phyloP scores from a whole-genome alignment of 768 basidiomycete genomes.

The Lactifluus echinatus region DNA sequence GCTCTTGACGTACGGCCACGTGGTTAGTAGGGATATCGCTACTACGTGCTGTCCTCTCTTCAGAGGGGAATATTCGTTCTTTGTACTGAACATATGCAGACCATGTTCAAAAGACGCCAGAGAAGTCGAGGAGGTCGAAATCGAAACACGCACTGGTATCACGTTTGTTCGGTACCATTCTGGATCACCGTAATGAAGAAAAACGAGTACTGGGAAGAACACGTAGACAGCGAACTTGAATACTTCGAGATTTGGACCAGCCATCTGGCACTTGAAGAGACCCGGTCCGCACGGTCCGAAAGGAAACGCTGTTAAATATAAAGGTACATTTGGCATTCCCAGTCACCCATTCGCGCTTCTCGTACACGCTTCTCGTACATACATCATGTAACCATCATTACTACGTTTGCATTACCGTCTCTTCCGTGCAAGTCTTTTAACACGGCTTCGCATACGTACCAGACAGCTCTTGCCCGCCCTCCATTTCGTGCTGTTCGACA shows the following conservation, averaged over 20 bases:
- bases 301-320: too few species aligned
- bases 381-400: too few species aligned
- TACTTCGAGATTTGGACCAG: conserved; percentile 74
- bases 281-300: not conserved
- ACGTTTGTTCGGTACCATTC: conserved; percentile 78
- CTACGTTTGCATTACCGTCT: not conserved
- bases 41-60: conserved; percentile 42
- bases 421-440: conserved; percentile 26
- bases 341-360: not conserved
- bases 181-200: conserved; percentile 82
- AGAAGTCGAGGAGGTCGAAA: not conserved
- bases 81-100: conserved; percentile 49
- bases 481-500: conserved; percentile 32
- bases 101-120: not conserved
- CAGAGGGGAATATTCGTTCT: conserved; percentile 59
- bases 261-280: conserved; percentile 28
- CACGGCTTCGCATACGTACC: conserved; percentile 67
- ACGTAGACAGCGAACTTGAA: conserved; percentile 88
- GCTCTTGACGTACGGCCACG: conserved; percentile 53
- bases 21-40: conserved; percentile 58
- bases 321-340: not conserved
- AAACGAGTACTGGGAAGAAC: conserved; percentile 71
- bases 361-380: not conserved
- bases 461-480: conserved; percentile 38
- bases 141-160: conserved; percentile 48